These are phyloP conservation scores for Aspergillus fumigatus DNA, from an alignment of 2,329 filamentous ascomycete genomes.

Conservation along the genomic window DNA sequence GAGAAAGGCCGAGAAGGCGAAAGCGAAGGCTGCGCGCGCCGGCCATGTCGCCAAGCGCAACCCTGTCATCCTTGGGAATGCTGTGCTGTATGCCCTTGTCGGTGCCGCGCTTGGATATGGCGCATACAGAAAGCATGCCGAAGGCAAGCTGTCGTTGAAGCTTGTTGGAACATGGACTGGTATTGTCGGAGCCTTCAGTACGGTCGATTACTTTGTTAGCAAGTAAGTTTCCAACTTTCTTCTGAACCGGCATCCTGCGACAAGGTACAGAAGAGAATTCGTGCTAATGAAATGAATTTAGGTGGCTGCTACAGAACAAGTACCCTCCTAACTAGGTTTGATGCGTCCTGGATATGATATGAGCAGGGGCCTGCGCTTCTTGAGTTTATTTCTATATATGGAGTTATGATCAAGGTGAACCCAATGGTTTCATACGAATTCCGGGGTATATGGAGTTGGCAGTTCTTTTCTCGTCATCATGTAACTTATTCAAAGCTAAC, in stretches of 20 bases:
- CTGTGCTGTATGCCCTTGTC: constrained; percentile 37
- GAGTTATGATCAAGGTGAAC: background rate
- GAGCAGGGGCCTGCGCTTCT: background rate
- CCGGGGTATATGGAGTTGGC: background rate
- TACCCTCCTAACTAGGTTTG: constrained; percentile 44
- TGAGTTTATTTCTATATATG: background rate
- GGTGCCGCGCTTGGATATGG: constrained; percentile 43
- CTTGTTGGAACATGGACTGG: constrained; percentile 41
- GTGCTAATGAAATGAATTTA: constrained; percentile 20
- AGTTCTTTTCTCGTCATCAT: background rate
- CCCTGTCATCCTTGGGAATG: constrained; percentile 46
- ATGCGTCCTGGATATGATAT: background rate
- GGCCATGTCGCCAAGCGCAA: constrained; percentile 39
- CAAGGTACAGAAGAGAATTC: background rate
- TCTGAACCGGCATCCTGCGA: background rate
- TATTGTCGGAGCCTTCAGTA: constrained; percentile 41
- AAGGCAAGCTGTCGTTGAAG: constrained; percentile 45
- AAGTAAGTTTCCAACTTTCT: constrained; percentile 35
- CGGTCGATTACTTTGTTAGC: constrained; percentile 47
- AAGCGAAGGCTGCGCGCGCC: constrained; percentile 29
- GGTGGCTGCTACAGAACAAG: constrained; percentile 50
- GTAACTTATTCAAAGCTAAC: background rate
- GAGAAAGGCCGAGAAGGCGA: constrained; percentile 25
- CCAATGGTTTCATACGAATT: background rate
- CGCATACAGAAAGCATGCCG: constrained; percentile 44